Conservation (phyloP, 2,329 filamentous ascomycete genomes). For the Fragosphaeria purpurea region DNA sequence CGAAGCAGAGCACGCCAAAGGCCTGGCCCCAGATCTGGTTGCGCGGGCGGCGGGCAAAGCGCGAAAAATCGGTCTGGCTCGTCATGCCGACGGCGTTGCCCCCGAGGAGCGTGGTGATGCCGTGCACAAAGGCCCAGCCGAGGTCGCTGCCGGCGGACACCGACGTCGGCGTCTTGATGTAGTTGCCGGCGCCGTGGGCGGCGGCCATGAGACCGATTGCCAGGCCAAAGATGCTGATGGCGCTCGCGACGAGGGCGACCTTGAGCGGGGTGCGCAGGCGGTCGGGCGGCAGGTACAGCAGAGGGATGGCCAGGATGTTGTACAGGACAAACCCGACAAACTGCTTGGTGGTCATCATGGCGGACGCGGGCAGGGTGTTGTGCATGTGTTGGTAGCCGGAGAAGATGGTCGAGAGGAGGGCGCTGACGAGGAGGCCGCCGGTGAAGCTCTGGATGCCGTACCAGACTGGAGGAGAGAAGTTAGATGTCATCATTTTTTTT, state of each 20-base stretch:
- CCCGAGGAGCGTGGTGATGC: slow-evolving; percentile 31
- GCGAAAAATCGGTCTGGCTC: slow-evolving; percentile 34
- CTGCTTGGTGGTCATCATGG: slow-evolving; percentile 17
- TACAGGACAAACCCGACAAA: slow-evolving; percentile 20
- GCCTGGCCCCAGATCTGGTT: slow-evolving; percentile 31
- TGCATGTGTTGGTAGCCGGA: slow-evolving; percentile 15
- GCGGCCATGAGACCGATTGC: slow-evolving; percentile 26
- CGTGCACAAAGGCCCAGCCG: slow-evolving; percentile 26
- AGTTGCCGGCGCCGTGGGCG: slow-evolving; percentile 21
- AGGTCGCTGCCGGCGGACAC: slow-evolving; percentile 10
- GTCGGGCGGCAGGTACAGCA: slow-evolving; percentile 34
- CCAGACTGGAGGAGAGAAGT: no score
- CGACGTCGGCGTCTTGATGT: slow-evolving; percentile 8
- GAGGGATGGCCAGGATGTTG: slow-evolving; percentile 21
- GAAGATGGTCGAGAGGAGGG: slow-evolving; percentile 19
- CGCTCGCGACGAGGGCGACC: slow-evolving; percentile 21
- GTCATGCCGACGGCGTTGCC: slow-evolving; percentile 32
- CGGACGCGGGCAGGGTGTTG: slow-evolving; percentile 16
- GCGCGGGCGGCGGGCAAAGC: slow-evolving; percentile 28
- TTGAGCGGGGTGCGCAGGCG: slow-evolving; percentile 22
- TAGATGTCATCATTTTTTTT: no score
- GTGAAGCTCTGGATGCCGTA: no score
- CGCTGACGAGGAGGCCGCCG: slow-evolving; percentile 24
- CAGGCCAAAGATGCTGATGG: slow-evolving; percentile 18
- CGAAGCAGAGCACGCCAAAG: slow-evolving; percentile 26